Percentiles rank a stretch among this genome's conserved stretches.
Evolutionary conservation across 192 early-diverging fungal species (phyloP).

Genomic region (Podila horticola): DNA sequence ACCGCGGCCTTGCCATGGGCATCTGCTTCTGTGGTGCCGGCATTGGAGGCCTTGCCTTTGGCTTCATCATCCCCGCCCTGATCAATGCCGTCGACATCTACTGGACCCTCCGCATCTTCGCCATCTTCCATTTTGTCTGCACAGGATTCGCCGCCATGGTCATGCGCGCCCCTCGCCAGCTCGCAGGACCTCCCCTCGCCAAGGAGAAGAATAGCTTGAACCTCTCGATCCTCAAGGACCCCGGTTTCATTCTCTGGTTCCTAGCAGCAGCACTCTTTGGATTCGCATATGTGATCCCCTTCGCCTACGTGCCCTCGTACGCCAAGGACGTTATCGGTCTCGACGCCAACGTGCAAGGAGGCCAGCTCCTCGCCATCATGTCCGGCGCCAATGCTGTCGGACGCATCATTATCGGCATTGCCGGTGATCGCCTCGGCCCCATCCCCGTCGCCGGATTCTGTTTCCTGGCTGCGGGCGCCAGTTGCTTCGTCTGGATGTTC

Average conservation of each 20-base stretch:
- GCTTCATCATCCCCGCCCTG: constrained; percentile 23
- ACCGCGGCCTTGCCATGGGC: constrained; percentile 54
- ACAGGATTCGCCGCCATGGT: constrained; percentile 47
- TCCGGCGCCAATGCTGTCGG: constrained; percentile 50
- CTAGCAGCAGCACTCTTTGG: constrained; percentile 14
- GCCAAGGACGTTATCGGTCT: constrained; percentile 24
- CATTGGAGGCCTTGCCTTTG: constrained; percentile 42
- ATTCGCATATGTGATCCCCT: constrained; percentile 26
- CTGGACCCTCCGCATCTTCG: constrained; percentile 34
- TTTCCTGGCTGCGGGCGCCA: constrained; percentile 26
- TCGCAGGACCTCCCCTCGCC: constrained; percentile 18
- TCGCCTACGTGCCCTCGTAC: constrained; percentile 31
- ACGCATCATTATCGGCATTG: constrained; percentile 37
- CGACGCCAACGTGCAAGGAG: constrained; percentile 39
- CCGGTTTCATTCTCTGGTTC: constrained; percentile 27
- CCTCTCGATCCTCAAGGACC: constrained; percentile 21
- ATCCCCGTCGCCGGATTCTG: constrained; percentile 29
- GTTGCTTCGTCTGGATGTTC: constrained; percentile 44
- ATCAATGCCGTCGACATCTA: constrained; percentile 43
- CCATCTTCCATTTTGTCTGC: constrained; percentile 36
- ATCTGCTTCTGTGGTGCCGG: constrained; percentile 52
- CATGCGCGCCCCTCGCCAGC: constrained; percentile 29
- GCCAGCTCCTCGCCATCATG: constrained; percentile 48
- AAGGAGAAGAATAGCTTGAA: constrained; percentile 21
- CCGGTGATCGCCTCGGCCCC: constrained; percentile 40